These are phyloP conservation scores for Myotisia sp. DNA, from an alignment of 2,329 filamentous ascomycete genomes.

Conservation along the genomic window DNA sequence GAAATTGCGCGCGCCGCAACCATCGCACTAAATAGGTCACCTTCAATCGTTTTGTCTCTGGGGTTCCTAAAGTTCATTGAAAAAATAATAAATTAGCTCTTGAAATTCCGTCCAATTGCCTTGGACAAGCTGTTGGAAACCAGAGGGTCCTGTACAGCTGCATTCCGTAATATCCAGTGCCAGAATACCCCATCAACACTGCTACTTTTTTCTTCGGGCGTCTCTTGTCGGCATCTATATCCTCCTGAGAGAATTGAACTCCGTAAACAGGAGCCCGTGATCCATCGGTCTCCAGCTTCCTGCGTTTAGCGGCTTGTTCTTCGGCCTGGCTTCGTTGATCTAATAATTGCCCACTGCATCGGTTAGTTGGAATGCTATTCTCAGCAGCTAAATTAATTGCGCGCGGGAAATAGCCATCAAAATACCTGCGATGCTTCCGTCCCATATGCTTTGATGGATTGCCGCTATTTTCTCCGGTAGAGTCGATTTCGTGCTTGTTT, in stretches of 20 bases:
- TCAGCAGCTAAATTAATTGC: conserved; percentile 9
- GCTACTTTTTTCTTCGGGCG: conserved; percentile 93
- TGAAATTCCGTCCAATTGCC: background rate
- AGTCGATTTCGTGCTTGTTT: conserved; percentile 1
- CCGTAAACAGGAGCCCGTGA: conserved; percentile 38
- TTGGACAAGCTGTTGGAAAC: background rate
- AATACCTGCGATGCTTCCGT: conserved; percentile 49
- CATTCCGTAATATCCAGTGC: conserved; percentile 94
- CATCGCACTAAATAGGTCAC: conserved; percentile 84
- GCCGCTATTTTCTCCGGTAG: conserved; percentile 20
- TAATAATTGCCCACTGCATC: conserved; percentile 36
- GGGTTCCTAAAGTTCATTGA: too few species aligned
- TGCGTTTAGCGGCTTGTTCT: conserved; percentile 41
- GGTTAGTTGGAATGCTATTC: conserved; percentile 30
- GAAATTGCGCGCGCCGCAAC: conserved; percentile 85
- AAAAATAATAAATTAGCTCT: background rate
- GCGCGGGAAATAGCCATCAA: conserved; percentile 1
- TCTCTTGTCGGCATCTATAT: conserved; percentile 75
- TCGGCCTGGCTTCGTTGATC: conserved; percentile 41
- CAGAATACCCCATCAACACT: conserved; percentile 87
- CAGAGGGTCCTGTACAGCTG: conserved; percentile 46
- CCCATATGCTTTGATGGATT: conserved; percentile 55
- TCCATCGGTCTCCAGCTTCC: conserved; percentile 36
- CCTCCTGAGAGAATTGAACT: conserved; percentile 54
- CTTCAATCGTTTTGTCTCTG: conserved; percentile 82